Percentiles rank a stretch among this genome's conserved stretches.
Conservation (phyloP, 306 rosid species). For the Begonia peltatifolia region DNA sequence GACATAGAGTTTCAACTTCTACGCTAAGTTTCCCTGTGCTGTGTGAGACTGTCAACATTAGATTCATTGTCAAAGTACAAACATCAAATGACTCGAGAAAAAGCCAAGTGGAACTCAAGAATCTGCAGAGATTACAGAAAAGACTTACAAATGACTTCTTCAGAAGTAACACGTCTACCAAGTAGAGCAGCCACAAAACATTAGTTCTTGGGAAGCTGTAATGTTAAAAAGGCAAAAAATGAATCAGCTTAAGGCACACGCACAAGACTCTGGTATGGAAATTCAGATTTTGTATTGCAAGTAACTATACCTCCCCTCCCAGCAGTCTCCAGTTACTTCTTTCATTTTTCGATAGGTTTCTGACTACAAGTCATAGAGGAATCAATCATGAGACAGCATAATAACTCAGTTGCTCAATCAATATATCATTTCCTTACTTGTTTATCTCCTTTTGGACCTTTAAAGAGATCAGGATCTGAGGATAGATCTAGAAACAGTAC, state of each 20-base stretch:
- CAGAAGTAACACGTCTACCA: slow-evolving; percentile 63
- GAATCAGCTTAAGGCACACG: background rate
- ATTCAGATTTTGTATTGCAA: too few relatives aligned
- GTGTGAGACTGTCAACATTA: too few relatives aligned
- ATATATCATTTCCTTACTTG: slow-evolving; percentile 38
- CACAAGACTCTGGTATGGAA: background rate
- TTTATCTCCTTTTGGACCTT: slow-evolving; percentile 72
- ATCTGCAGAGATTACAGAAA: slow-evolving; percentile 8
- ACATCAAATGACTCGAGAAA: too few relatives aligned
- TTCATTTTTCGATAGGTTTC: slow-evolving; percentile 94
- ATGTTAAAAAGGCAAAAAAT: slow-evolving; percentile 10
- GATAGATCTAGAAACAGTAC: slow-evolving; percentile 75
- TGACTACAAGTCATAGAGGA: slow-evolving; percentile 32
- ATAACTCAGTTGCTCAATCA: background rate
- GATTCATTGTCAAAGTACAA: too few relatives aligned
- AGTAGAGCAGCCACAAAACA: slow-evolving; percentile 75
- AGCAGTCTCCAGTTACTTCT: slow-evolving; percentile 68
- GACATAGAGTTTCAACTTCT: too few relatives aligned
- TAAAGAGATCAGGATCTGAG: slow-evolving; percentile 61
- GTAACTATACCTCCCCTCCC: slow-evolving; percentile 72
- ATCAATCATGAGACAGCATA: slow-evolving; percentile 3
- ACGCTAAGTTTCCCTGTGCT: too few relatives aligned
- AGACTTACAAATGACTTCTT: slow-evolving; percentile 87
- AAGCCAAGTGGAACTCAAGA: too few relatives aligned
- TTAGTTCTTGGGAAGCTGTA: slow-evolving; percentile 73